Conservation (phyloP, 2,329 filamentous ascomycete species). For the Berkeleyomyces rouxiae region DNA sequence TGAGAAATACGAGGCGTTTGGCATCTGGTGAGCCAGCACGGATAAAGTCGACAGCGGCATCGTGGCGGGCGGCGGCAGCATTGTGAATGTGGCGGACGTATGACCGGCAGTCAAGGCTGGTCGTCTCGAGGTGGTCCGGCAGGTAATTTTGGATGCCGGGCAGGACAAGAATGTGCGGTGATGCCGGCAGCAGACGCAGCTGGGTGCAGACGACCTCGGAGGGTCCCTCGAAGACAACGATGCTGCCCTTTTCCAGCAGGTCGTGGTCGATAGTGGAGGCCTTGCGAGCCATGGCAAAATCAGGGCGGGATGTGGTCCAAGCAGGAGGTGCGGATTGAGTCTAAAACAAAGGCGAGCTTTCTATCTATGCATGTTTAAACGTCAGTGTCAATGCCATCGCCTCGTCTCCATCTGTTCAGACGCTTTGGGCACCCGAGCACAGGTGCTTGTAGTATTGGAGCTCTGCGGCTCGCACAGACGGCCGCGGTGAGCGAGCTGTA, state of each 20-base stretch:
- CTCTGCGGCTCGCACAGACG: neutral
- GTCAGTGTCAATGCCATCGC: neutral
- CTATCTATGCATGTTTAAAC: neutral
- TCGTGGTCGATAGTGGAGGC: slow-evolving; percentile 6
- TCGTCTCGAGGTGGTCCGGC: slow-evolving; percentile 17
- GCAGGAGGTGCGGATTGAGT: neutral
- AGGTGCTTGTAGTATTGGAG: neutral
- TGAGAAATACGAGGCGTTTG: slow-evolving; percentile 42
- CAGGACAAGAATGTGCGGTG: slow-evolving; percentile 39
- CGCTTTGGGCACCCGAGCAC: neutral
- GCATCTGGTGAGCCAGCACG: slow-evolving; percentile 27
- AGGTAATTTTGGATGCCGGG: slow-evolving; percentile 35
- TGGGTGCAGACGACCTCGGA: slow-evolving; percentile 39
- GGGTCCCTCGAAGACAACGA: slow-evolving; percentile 45
- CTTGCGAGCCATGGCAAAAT: slow-evolving; percentile 33
- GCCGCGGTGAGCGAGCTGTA: neutral
- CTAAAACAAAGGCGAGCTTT: neutral
- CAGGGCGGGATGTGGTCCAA: slow-evolving; percentile 16
- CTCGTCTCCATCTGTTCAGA: neutral
- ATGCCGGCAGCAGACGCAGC: slow-evolving; percentile 41
- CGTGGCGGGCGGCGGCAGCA: slow-evolving; percentile 30
- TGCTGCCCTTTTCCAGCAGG: slow-evolving; percentile 25
- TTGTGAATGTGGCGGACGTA: slow-evolving; percentile 35
- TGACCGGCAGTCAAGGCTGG: slow-evolving; percentile 19
- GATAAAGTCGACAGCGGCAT: slow-evolving; percentile 36